Conservation (phyloP, 2,329 filamentous ascomycete genomes). For the Ascochyta fabae region DNA sequence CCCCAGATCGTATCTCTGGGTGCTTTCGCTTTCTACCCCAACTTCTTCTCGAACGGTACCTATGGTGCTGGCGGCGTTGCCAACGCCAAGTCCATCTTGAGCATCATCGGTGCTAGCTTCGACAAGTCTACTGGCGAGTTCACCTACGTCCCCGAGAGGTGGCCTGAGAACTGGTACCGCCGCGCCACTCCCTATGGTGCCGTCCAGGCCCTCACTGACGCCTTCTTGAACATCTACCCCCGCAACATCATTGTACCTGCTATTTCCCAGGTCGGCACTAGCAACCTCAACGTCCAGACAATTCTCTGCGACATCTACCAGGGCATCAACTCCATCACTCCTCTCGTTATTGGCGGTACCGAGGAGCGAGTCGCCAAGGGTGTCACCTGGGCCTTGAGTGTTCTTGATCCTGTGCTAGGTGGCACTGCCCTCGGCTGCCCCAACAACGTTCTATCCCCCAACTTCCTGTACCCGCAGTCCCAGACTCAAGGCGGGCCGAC, state of each 20-base stretch:
- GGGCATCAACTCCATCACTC: slow-evolving; percentile 46
- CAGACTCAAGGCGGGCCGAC: slow-evolving; percentile 38
- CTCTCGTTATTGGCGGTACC: slow-evolving; percentile 37
- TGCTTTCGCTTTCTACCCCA: slow-evolving; percentile 43
- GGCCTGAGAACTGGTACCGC: slow-evolving; percentile 62
- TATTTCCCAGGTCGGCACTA: slow-evolving; percentile 39
- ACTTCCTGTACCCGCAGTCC: slow-evolving; percentile 40
- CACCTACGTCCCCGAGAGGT: slow-evolving; percentile 57
- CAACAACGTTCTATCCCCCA: slow-evolving; percentile 29
- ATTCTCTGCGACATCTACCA: slow-evolving; percentile 46
- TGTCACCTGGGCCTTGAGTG: slow-evolving; percentile 39
- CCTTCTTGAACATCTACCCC: slow-evolving; percentile 43
- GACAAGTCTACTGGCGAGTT: slow-evolving; percentile 53
- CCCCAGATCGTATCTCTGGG: slow-evolving; percentile 58
- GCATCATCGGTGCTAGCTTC: slow-evolving; percentile 57
- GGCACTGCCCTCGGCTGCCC: slow-evolving; percentile 46
- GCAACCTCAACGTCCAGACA: slow-evolving; percentile 39
- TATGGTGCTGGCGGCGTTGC: slow-evolving; percentile 46
- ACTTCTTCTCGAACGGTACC: slow-evolving; percentile 46
- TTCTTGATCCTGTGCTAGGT: slow-evolving; percentile 38
- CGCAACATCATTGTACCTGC: slow-evolving; percentile 40
- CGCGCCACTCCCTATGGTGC: slow-evolving; percentile 56
- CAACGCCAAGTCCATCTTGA: slow-evolving; percentile 47
- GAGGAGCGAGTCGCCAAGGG: slow-evolving; percentile 27
- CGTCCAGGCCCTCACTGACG: slow-evolving; percentile 44